A percentile compares a stretch with the other conserved stretches of the same genome.
phyloP scores from a whole-genome alignment of 2,329 filamentous ascomycete genomes.

The Colletotrichum ledebouriae region DNA sequence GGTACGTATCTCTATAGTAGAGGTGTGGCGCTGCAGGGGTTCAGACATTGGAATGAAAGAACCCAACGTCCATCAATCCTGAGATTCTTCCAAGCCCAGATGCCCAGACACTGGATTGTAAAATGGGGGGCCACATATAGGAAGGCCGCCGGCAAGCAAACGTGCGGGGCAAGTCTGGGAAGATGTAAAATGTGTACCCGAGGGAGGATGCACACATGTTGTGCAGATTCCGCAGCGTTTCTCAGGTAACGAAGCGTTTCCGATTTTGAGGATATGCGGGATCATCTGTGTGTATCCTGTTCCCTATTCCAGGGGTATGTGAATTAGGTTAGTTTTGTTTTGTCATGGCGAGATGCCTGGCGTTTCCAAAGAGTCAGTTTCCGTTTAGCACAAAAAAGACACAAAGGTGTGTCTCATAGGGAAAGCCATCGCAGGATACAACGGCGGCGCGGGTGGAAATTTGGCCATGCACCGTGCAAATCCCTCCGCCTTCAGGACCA shows the following conservation, averaged over 20 bases:
- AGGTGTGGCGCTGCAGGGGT: slow-evolving; percentile 35
- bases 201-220: slow-evolving; percentile 28
- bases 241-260: slow-evolving; percentile 1
- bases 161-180: slow-evolving; percentile 36
- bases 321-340: background rate
- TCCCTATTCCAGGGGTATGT: background rate
- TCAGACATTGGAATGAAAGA: background rate
- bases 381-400: slow-evolving; percentile 12
- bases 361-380: background rate
- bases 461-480: slow-evolving; percentile 11
- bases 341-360: background rate
- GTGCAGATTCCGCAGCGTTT: slow-evolving; percentile 27
- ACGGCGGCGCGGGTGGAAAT: slow-evolving; percentile 2
- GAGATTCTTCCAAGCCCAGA: too few relatives aligned
- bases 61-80: too few relatives aligned
- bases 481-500: background rate
- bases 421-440: too few relatives aligned
- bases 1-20: background rate
- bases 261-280: background rate
- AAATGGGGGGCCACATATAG: slow-evolving; percentile 33
- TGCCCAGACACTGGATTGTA: background rate
- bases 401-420: background rate
- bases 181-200: slow-evolving; percentile 12
- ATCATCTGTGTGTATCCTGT: background rate
- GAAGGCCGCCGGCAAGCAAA: slow-evolving; percentile 31